Evolutionary conservation across 2,329 filamentous ascomycete species (phyloP).

Genomic region (Fusarium udum): DNA sequence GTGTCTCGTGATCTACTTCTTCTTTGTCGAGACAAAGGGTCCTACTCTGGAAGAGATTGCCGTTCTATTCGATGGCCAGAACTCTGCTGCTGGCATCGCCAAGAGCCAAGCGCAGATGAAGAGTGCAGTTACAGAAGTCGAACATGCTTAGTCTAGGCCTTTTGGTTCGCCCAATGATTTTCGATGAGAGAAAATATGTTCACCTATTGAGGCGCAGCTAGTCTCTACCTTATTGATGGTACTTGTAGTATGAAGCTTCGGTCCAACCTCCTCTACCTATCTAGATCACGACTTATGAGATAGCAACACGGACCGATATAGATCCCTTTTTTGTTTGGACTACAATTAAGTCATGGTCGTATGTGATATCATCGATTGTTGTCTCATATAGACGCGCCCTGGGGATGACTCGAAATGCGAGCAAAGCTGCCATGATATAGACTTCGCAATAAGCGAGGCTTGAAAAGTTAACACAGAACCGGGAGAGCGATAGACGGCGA

Average conservation of each 20-base stretch:
- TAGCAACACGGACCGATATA: conserved; percentile 20
- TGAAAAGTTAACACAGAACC: background rate
- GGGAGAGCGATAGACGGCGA: background rate
- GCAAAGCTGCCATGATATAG: conserved; percentile 21
- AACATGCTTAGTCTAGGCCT: conserved; percentile 12
- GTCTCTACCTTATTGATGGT: no score
- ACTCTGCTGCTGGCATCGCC: conserved; percentile 37
- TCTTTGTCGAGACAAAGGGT: conserved; percentile 39
- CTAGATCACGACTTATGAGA: background rate
- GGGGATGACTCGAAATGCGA: conserved; percentile 25
- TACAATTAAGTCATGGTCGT: conserved; percentile 37
- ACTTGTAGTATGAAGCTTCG: no score
- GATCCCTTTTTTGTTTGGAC: conserved; percentile 34
- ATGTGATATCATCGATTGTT: conserved; percentile 27
- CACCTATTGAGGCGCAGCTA: fast-evolving
- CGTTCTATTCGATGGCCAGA: conserved; percentile 35
- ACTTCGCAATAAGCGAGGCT: conserved; percentile 36
- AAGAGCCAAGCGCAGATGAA: conserved; percentile 35
- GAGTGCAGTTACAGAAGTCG: conserved; percentile 14
- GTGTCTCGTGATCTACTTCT: conserved; percentile 40
- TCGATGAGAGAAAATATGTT: background rate
- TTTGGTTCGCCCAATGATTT: fast-evolving
- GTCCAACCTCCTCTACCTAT: background rate
- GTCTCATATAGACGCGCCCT: conserved; percentile 27
- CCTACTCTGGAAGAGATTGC: conserved; percentile 41